Evolutionary conservation across 2,329 filamentous ascomycete species (phyloP), one percentile per base, ranked within the genome.

Genomic region (Zymoseptoria tritici): DNA sequence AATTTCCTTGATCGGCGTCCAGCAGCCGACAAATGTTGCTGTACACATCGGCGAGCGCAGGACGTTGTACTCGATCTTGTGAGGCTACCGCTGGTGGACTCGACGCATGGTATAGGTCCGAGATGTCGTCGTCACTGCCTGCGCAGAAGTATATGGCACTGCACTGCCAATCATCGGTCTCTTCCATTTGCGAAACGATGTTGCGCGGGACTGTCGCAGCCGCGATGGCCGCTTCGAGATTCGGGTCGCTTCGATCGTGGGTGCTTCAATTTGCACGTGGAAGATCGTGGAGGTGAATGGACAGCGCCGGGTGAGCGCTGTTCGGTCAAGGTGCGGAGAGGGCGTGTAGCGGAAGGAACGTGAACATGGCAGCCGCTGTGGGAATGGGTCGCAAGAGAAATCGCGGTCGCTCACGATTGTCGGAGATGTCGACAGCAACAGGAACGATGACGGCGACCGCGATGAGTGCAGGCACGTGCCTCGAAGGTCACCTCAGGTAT

Each of bases 61-160:
- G 49, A 31, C 56, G 54, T 9, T 55, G 31, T 19, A 55, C 29
- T 20, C 31, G 54, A 42, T 54, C 46, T 36, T 65, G 50, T 9
- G 59, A 42, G 26, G 60, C 52, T 21, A 52, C 31, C 13, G 59
- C 51, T 8, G 68, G 70, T 31, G 61, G 62, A 29, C 49, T 55
- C 26, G 56, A 20, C 29, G 56, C n/a, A n/a, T 62, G 59, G 60
- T 68, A 70, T 19, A 68, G 55, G 51, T 68, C 64, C 52, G 64
- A 65, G 13, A 70, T 49, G 24, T 68, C 61, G 51, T 64, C 54
- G 49, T 64, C 56, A 51, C 55, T 57, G 57, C 61, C 66, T 49
- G 66, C 64, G 66, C 69, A 71, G 59, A 67, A 68, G 61, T 72
- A 72, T 61, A 72, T 62, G 53, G 70, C 68, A 60, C 67, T 68